Base-by-base conservation (phyloP, 2,329 filamentous ascomycete genomes). In the Pseudogymnoascus sp. region DNA sequence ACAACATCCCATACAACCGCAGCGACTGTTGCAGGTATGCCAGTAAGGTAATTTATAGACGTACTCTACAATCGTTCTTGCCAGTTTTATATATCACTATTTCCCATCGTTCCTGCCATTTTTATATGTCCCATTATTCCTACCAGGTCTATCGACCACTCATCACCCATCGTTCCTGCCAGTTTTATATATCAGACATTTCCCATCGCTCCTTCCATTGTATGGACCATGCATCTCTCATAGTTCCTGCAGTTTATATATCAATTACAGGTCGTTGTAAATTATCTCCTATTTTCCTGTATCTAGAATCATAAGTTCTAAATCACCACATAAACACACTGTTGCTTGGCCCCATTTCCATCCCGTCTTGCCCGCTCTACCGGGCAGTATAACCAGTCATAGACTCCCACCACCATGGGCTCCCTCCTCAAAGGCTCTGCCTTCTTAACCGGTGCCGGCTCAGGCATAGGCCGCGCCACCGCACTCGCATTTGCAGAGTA, bases 361-460 rank as follows among this genome's bases (percentile, higher is more conserved):
- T 31, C 25, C 6, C 25, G 18, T 31, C 6, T 10, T 31, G 5
- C 25, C 25, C 8, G 23, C 3, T 31, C 3, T 16, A 16, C 25
- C 5, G 14, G 10, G 16, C 47, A 16, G 47, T 31, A 11, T 4
- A 33, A 33, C 0, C n/a, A 18, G 5, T 12, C 5, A 12, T 12
- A n/a, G n/a, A n/a, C 28, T 8, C 1, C 50, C n/a, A 33, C 25
- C 59, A 63, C 25, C 21, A 78, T 79, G 76, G 68, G 73, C 12
- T 70, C 73, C 38, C 70, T 79, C 31, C 71, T 80, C 31, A 75
- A 73, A 64, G 79, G 78, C 53, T 76, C 78, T 38, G 78, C 78
- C 18, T 80, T 80, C 66, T 76, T 82, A 61, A 80, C 78, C 3
- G 79, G 78, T 31, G 78, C 78, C 37, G 77, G 75, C 18, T 79